These are phyloP conservation scores for Chlamydomonas urium DNA, from an alignment of 139 green algal genomes.

Conservation along the genomic window DNA sequence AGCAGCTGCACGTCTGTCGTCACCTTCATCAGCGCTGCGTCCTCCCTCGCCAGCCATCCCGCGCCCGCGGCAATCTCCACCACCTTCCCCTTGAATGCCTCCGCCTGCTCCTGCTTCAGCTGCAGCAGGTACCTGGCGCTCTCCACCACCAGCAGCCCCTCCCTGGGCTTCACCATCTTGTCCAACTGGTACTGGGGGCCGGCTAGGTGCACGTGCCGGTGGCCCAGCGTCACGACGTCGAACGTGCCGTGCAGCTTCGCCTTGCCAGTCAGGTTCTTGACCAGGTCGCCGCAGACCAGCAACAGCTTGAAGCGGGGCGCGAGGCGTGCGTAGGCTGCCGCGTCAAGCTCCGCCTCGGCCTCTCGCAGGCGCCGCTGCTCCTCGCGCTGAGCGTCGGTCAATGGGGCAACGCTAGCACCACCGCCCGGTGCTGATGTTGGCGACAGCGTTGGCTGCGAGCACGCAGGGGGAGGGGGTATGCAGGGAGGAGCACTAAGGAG, in stretches of 20 bases:
- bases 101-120: constrained; percentile 36
- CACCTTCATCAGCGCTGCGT: no score
- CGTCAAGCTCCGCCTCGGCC: constrained; percentile 19
- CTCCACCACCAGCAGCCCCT: constrained; percentile 41
- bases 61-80: not conserved
- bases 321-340: constrained; percentile 6
- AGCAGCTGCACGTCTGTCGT: no score
- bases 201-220: constrained; percentile 51
- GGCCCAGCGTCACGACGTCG: constrained; percentile 39
- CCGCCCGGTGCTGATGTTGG: no score
- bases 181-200: constrained; percentile 19
- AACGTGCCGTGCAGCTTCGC: constrained; percentile 26
- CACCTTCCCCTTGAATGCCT: not conserved
- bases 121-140: constrained; percentile 49
- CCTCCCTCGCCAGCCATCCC: no score
- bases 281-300: constrained; percentile 42
- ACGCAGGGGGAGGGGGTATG: no score
- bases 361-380: constrained; percentile 6
- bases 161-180: constrained; percentile 11
- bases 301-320: constrained; percentile 12
- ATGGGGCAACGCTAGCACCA: not conserved
- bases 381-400: not conserved
- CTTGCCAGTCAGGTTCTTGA: constrained; percentile 34
- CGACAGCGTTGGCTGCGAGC: no score
- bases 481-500: no score